Conservation (phyloP, 1,284 basidiomycete species). For the Cutaneotrichosporon cyanovorans region DNA sequence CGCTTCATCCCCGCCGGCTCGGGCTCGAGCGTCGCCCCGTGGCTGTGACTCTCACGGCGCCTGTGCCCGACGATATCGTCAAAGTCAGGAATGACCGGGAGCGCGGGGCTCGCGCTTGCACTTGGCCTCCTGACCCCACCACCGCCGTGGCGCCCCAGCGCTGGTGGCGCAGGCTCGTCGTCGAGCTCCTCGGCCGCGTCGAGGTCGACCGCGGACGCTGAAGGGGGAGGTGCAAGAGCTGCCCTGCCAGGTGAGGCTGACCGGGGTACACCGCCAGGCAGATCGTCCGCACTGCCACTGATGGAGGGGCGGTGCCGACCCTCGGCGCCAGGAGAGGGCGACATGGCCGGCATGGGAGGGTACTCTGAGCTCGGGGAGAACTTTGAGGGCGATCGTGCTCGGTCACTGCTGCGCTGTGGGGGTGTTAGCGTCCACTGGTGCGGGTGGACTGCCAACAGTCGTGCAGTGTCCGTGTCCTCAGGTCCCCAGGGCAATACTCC, state of each 20-base stretch:
- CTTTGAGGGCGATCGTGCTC: constrained; percentile 12
- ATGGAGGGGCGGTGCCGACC: not conserved
- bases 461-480: not conserved
- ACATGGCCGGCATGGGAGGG: constrained; percentile 8
- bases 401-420: constrained; percentile 6
- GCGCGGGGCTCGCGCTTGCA: constrained; percentile 19
- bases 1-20: constrained; percentile 23
- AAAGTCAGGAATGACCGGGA: constrained; percentile 40
- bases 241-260: not conserved
- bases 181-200: constrained; percentile 2
- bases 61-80: constrained; percentile 25
- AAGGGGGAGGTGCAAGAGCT: too few relatives aligned
- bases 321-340: not conserved
- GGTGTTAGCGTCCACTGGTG: constrained; percentile 14
- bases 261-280: not conserved
- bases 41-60: constrained; percentile 1
- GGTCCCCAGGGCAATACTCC: not conserved
- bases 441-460: constrained; percentile 4
- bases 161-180: not conserved
- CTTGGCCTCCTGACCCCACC: not conserved
- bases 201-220: not conserved
- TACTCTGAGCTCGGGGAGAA: constrained; percentile 6
- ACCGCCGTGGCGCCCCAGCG: not conserved
- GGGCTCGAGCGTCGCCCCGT: not conserved
- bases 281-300: not conserved